Evolutionary conservation across 495 filamentous ascomycete species (phyloP).

Genomic region (Aspergillus hancockii): DNA sequence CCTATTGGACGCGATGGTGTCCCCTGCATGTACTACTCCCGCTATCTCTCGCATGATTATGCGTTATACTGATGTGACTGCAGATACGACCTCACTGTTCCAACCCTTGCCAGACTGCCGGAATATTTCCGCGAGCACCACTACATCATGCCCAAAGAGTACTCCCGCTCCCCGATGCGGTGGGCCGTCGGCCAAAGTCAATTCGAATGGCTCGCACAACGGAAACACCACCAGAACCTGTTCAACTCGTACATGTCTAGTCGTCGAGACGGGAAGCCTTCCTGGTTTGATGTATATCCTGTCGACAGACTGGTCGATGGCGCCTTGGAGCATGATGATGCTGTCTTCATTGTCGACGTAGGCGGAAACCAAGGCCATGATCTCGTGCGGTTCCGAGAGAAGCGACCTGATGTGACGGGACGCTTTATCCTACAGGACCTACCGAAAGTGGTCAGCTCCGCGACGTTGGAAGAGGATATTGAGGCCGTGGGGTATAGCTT

Average conservation of each 20-base stretch:
- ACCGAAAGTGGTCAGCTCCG: conserved; percentile 30
- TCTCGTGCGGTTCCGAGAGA: conserved; percentile 26
- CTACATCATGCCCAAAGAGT: conserved; percentile 36
- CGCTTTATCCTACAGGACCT: conserved; percentile 36
- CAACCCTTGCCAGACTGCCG: conserved; percentile 36
- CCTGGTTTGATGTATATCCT: conserved; percentile 43
- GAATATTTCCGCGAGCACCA: conserved; percentile 32
- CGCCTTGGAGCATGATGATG: conserved; percentile 25
- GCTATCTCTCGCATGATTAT: background rate
- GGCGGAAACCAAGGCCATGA: conserved; percentile 47
- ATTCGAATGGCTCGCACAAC: conserved; percentile 41
- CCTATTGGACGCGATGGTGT: conserved; percentile 40
- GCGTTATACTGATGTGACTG: background rate
- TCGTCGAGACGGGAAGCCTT: conserved; percentile 33
- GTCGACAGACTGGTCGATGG: conserved; percentile 25
- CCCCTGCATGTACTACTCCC: conserved; percentile 37
- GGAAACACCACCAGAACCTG: conserved; percentile 29
- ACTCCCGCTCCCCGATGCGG: conserved; percentile 37
- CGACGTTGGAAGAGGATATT: conserved; percentile 17
- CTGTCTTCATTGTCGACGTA: conserved; percentile 42
- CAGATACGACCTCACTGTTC: conserved; percentile 41
- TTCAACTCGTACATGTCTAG: conserved; percentile 48
- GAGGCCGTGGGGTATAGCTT: conserved; percentile 39
- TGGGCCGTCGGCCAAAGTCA: conserved; percentile 44
- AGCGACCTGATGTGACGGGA: conserved; percentile 23